Evolutionary conservation across 2,329 filamentous ascomycete species (phyloP).

Genomic region (Fusarium veterinarium): DNA sequence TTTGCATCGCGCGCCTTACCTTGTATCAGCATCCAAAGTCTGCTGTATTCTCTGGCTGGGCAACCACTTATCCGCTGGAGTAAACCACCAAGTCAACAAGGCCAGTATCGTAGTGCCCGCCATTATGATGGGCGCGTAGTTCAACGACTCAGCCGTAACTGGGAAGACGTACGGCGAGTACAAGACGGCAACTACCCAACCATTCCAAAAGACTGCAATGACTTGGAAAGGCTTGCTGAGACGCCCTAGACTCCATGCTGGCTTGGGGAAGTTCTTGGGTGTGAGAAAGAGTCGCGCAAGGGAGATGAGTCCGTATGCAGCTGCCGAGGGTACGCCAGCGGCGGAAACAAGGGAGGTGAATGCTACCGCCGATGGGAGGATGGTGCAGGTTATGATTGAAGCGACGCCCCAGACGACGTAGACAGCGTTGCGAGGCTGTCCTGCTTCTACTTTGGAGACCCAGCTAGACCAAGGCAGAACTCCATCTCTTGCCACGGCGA

Average conservation of each 20-base stretch:
- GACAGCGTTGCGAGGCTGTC: background rate
- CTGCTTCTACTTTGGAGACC: background rate
- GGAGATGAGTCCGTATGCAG: background rate
- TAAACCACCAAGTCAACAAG: background rate
- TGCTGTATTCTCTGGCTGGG: background rate
- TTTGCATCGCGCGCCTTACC: too few species aligned
- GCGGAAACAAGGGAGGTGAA: background rate
- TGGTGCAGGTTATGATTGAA: background rate
- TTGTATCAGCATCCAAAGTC: background rate
- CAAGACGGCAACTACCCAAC: background rate
- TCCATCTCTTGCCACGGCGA: background rate
- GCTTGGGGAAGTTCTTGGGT: slow-evolving; percentile 5
- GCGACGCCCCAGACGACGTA: background rate
- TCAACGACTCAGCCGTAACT: background rate
- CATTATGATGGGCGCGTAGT: slow-evolving; percentile 3
- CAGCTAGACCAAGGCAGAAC: background rate
- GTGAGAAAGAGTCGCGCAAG: background rate
- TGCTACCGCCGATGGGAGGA: background rate
- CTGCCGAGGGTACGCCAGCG: background rate
- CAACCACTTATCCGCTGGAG: background rate
- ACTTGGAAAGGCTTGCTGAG: background rate
- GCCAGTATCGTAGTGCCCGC: background rate
- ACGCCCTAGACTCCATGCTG: background rate
- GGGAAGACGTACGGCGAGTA: slow-evolving; percentile 1
- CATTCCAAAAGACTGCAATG: background rate